Evolutionary conservation across 441 rosid species (phyloP).

Genomic region (Geranium incanum): DNA sequence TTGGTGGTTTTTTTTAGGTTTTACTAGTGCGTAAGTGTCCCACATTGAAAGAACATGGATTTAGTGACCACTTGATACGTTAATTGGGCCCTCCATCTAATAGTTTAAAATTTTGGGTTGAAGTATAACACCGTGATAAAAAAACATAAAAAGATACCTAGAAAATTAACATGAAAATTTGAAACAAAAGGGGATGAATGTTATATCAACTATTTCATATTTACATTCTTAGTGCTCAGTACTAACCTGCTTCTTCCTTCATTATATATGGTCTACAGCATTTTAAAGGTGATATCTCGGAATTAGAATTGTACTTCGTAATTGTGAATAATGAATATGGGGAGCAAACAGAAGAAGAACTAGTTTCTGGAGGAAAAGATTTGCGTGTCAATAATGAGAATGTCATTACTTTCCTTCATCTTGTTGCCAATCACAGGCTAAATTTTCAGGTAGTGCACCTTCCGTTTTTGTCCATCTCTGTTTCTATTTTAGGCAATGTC

Average conservation of each 20-base stretch:
- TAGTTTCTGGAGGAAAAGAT: conserved; percentile 80
- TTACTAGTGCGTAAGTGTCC: no score
- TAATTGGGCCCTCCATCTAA: no score
- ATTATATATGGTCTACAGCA: conserved; percentile 44
- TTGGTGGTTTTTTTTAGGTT: no score
- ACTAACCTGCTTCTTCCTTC: not conserved
- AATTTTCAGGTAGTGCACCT: conserved; percentile 60
- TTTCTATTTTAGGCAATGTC: not conserved
- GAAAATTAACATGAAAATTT: no score
- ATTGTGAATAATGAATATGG: conserved; percentile 95
- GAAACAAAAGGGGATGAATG: no score
- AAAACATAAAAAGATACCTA: no score
- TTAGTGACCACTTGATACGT: no score
- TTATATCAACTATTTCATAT: no score
- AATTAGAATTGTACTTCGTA: conserved; percentile 84
- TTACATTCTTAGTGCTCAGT: no score
- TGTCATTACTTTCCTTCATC: conserved; percentile 83
- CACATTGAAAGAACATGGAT: no score
- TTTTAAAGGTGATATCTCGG: conserved; percentile 70
- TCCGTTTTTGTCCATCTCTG: conserved; percentile 13
- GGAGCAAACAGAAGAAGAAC: conserved; percentile 91
- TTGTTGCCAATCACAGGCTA: conserved; percentile 92
- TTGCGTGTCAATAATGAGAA: conserved; percentile 77
- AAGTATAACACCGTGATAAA: no score
- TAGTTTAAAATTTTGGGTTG: no score